Conservation (phyloP, 768 basidiomycete genomes). For the Psilocybe tampanensis region DNA sequence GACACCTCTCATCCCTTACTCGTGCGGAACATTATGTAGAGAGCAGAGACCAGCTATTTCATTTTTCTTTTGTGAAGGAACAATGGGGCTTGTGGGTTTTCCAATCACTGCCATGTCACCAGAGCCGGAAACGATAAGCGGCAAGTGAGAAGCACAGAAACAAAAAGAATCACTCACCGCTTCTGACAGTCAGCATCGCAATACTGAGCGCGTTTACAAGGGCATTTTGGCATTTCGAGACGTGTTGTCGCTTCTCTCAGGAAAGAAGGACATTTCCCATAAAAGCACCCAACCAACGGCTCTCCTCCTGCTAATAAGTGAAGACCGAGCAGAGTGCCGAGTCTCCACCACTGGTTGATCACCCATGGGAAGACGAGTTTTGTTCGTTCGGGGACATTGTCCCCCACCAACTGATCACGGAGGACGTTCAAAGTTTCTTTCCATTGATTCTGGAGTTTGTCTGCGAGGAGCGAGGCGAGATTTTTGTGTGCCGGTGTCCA, state of each 20-base stretch:
- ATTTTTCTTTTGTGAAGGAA: neutral
- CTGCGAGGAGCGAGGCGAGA: neutral
- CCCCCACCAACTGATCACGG: neutral
- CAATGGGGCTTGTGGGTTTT: slow-evolving; percentile 2
- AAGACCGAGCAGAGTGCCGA: neutral
- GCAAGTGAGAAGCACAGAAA: neutral
- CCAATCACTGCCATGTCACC: neutral
- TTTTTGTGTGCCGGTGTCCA: neutral
- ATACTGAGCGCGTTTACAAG: neutral
- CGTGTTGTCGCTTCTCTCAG: neutral
- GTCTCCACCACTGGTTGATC: neutral
- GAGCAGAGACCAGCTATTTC: neutral
- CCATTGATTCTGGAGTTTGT: neutral
- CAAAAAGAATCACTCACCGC: neutral
- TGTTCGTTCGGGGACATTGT: neutral
- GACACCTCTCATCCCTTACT: neutral
- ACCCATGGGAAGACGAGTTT: neutral
- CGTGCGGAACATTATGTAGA: neutral
- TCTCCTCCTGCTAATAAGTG: neutral
- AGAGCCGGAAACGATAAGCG: neutral
- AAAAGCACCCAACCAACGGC: neutral
- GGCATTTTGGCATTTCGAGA: neutral
- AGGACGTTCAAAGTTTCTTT: neutral
- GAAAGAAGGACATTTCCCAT: neutral
- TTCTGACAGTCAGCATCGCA: slow-evolving; percentile 2